These are phyloP conservation scores for Deuterostichococcus epilithicus DNA, from an alignment of 139 green algal genomes.

Conservation along the genomic window DNA sequence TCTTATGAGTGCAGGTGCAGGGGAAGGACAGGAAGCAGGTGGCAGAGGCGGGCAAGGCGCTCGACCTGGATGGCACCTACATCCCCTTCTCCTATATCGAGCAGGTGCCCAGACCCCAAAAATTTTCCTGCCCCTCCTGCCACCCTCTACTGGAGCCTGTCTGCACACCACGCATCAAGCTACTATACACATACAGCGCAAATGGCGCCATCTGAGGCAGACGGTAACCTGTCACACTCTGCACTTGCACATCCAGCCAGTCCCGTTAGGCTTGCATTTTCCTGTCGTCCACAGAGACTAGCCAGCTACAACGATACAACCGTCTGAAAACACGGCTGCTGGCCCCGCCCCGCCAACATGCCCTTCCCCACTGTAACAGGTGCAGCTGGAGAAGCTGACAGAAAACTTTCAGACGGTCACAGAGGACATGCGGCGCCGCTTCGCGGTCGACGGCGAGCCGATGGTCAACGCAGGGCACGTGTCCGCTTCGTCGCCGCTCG, in stretches of 20 bases:
- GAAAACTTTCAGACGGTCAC: constrained; percentile 68
- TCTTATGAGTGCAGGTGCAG: constrained; percentile 52
- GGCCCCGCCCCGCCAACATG: too few relatives aligned
- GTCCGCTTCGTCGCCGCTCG: not conserved
- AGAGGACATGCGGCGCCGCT: constrained; percentile 60
- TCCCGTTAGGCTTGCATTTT: too few relatives aligned
- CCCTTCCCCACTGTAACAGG: constrained; percentile 12
- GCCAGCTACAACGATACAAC: too few relatives aligned
- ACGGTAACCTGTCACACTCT: too few relatives aligned
- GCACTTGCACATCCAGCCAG: too few relatives aligned
- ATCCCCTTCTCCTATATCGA: constrained; percentile 92
- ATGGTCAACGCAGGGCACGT: not conserved
- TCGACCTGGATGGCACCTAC: constrained; percentile 85
- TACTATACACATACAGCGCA: too few relatives aligned
- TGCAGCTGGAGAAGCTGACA: constrained; percentile 73
- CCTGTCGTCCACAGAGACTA: too few relatives aligned
- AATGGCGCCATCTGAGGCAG: too few relatives aligned
- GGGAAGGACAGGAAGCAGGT: constrained; percentile 72
- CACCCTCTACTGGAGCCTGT: not conserved
- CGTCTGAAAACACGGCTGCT: too few relatives aligned
- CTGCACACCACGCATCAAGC: not conserved
- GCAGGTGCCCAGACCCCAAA: constrained; percentile 46
- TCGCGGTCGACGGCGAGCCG: constrained; percentile 56
- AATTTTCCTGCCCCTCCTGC: not conserved
- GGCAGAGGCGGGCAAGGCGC: constrained; percentile 44